These are phyloP conservation scores for Pseudonitzschia multiseries DNA, from an alignment of 108 stramenopile species.

Conservation along the genomic window DNA sequence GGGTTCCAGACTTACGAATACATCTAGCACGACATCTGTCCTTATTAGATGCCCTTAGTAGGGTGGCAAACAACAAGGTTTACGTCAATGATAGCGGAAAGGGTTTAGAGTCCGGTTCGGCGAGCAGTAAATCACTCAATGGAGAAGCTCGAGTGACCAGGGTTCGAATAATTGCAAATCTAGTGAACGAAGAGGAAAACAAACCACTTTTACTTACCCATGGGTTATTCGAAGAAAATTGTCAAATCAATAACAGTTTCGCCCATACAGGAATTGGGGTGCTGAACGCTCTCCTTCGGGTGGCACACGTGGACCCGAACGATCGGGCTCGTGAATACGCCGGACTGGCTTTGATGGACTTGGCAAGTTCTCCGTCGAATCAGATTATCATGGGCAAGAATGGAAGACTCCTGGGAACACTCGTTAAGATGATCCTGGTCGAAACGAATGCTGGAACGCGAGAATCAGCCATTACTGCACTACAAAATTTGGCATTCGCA, in stretches of 20 bases:
- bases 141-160: slow-evolving; percentile 59
- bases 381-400: slow-evolving; percentile 74
- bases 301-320: slow-evolving; percentile 64
- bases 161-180: slow-evolving; percentile 69
- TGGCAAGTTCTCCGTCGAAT: slow-evolving; percentile 66
- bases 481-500: slow-evolving; percentile 83
- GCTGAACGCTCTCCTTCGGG: slow-evolving; percentile 56
- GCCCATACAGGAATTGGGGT: slow-evolving; percentile 25
- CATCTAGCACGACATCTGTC: slow-evolving; percentile 51
- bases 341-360: slow-evolving; percentile 74
- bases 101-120: not conserved
- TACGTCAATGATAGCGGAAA: not conserved
- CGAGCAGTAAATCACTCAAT: slow-evolving; percentile 27
- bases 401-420: slow-evolving; percentile 69
- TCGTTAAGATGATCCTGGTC: slow-evolving; percentile 74
- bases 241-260: slow-evolving; percentile 4
- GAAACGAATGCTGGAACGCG: slow-evolving; percentile 41
- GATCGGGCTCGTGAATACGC: slow-evolving; percentile 73
- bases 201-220: slow-evolving; percentile 56
- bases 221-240: not conserved
- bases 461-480: slow-evolving; percentile 79
- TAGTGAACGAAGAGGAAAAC: slow-evolving; percentile 78
- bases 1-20: slow-evolving; percentile 59
- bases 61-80: slow-evolving; percentile 33
- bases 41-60: slow-evolving; percentile 55